Base-by-base conservation (phyloP, 1,284 basidiomycete species). In the Rugosomyces carneus region DNA sequence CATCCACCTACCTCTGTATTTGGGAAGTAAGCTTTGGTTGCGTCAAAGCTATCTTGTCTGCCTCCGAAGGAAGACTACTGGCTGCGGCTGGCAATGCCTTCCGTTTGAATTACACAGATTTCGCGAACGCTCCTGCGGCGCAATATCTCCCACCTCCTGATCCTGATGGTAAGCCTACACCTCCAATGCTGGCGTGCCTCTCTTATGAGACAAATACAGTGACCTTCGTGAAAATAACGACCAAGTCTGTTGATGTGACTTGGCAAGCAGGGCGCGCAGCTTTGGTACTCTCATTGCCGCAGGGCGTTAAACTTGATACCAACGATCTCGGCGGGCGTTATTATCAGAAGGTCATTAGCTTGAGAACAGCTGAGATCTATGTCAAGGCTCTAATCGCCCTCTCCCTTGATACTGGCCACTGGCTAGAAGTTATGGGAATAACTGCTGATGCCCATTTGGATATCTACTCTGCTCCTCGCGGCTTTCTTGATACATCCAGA, bases 1-100 rank as follows among this genome's bases (percentile, higher is more conserved):
- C 85, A 0, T 68, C 85, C 0, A 85, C 91, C 0, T 96, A 96
- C 59, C 70, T 93, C 6, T 95, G 92, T 59, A 76, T 94, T 4
- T 96, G 93, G 93, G 89, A 93, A 57, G 76, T 93, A 37, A 66
- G 68, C 16, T 37, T 91, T 19, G 87, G 88, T 1, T 63, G 72
- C 34, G 58, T 91, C 36, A 80, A 80, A 51, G 75, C 73, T 0
- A 62, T 74, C 29, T 55, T 87, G 10, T 77, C 82, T 1, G 76
- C 81, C 2, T 60, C 67, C 10, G 77, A 92, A 46, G 69, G 71
- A 0, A 66, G 69, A 32, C 62, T 76, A 2, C 55, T 93, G 4
- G 60, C 66, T 3, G 71, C 78, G 2, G 79, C 79, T 19, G 65
- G 71, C 5, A 69, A 72, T 20, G 72, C 81, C 0, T 84, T 94